Evolutionary conservation across 495 filamentous ascomycete genomes (phyloP).

Genomic region (Neurospora intermedia): DNA sequence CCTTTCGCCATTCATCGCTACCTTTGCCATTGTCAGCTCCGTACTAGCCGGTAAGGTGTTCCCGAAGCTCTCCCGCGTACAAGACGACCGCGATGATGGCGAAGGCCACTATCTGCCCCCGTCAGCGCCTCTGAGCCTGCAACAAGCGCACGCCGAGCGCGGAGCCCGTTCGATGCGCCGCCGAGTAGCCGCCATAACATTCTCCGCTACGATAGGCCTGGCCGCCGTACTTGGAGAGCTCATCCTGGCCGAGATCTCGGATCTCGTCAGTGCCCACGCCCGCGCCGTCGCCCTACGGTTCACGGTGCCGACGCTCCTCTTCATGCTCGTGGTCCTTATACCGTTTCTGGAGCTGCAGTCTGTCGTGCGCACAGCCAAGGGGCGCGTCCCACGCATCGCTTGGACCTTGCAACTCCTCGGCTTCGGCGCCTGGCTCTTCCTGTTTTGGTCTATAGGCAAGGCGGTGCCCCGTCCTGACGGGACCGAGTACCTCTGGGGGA

Average conservation of each 20-base stretch:
- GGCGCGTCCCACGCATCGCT: slow-evolving; percentile 36
- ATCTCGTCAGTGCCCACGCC: slow-evolving; percentile 50
- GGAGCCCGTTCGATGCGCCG: slow-evolving; percentile 34
- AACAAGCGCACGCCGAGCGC: slow-evolving; percentile 40
- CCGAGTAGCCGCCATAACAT: slow-evolving; percentile 49
- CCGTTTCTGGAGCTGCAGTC: slow-evolving; percentile 62
- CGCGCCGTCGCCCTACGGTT: slow-evolving; percentile 49
- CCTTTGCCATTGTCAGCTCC: slow-evolving; percentile 46
- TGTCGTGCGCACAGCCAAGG: slow-evolving; percentile 43
- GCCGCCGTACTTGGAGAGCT: slow-evolving; percentile 63
- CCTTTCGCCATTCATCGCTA: slow-evolving; percentile 43
- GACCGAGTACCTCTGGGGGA: slow-evolving; percentile 1
- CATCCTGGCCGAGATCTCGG: slow-evolving; percentile 71
- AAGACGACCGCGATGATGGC: slow-evolving; percentile 28
- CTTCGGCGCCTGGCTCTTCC: slow-evolving; percentile 51
- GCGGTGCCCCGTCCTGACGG: slow-evolving; percentile 35
- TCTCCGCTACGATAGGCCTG: slow-evolving; percentile 61
- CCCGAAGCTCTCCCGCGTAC: slow-evolving; percentile 48
- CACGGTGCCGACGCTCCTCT: slow-evolving; percentile 53
- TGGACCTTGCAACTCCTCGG: slow-evolving; percentile 48
- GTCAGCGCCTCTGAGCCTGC: slow-evolving; percentile 37
- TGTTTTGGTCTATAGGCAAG: slow-evolving; percentile 66
- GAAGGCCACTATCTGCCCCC: slow-evolving; percentile 43
- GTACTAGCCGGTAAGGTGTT: slow-evolving; percentile 52
- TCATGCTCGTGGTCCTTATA: slow-evolving; percentile 56